These are phyloP conservation scores for Fusarium kyushuense DNA, from an alignment of 2,329 filamentous ascomycete species.

Conservation along the genomic window DNA sequence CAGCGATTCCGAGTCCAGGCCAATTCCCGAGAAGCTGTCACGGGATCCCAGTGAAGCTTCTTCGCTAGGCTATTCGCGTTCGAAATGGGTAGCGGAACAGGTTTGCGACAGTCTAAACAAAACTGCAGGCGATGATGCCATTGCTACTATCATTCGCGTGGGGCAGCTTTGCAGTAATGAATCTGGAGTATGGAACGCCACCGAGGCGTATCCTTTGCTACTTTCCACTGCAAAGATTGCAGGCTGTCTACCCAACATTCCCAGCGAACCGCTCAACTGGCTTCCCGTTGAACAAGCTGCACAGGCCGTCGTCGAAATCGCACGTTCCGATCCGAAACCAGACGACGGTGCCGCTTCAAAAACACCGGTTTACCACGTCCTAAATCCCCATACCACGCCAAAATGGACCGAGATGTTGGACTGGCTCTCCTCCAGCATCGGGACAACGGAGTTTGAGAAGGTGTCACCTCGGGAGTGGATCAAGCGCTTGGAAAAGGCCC, in stretches of 20 bases:
- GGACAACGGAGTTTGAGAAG: slow-evolving; percentile 6
- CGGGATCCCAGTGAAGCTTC: slow-evolving; percentile 41
- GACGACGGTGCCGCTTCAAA: fast-evolving
- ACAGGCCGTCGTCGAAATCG: slow-evolving; percentile 55
- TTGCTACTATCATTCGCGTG: slow-evolving; percentile 56
- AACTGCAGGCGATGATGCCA: fast-evolving
- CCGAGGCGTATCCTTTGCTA: slow-evolving; percentile 65
- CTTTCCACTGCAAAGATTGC: slow-evolving; percentile 59
- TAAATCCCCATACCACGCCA: slow-evolving; percentile 38
- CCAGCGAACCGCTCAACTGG: slow-evolving; percentile 58
- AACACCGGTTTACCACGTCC: slow-evolving; percentile 40
- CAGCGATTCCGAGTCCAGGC: slow-evolving; percentile 47
- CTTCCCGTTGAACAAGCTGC: slow-evolving; percentile 61
- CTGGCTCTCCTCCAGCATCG: slow-evolving; percentile 27
- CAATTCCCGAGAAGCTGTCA: slow-evolving; percentile 51
- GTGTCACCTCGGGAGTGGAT: slow-evolving; percentile 35
- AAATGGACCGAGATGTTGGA: slow-evolving; percentile 40
- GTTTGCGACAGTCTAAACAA: slow-evolving; percentile 52
- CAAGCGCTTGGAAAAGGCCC: slow-evolving; percentile 18
- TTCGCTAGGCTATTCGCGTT: slow-evolving; percentile 59
- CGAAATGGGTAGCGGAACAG: slow-evolving; percentile 56
- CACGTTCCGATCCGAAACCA: neutral
- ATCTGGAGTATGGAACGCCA: slow-evolving; percentile 63
- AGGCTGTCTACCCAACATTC: slow-evolving; percentile 48
- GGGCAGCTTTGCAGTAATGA: slow-evolving; percentile 65